Evolutionary conservation across 108 stramenopile species (phyloP), one percentile per base, ranked within the genome.

Genomic region (Conticribra guillardii): DNA sequence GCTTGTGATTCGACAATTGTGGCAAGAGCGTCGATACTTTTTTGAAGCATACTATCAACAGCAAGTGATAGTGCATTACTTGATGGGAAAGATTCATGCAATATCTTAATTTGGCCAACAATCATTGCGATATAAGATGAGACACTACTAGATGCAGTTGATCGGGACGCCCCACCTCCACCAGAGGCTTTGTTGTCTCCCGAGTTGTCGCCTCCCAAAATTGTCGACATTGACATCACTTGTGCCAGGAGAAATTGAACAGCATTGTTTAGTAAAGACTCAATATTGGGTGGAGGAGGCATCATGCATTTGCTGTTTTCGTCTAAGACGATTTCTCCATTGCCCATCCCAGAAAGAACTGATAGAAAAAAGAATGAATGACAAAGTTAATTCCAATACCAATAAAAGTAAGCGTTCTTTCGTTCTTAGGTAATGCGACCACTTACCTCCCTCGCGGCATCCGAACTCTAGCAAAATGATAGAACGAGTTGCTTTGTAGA

Each of bases 271-370:
- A 96, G 75, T 33, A 93, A 31, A 4, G 49, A 34, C 54, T 96
- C 95, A 60, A 93, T 85, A 45, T 74, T 78, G 0, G 85, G 81
- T 15, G 91, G 91, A 26, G 90, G 88, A 22, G 92, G 90, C 78
- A 91, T 70, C 73, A 89, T 80, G 48, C 62, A 66, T 54, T 84
- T 73, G n/a, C 68, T 76, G 1, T 63, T 82, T 41, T 70, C 64
- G 33, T 86, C 81, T 9, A 85, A 54, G 11, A 95, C 76, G 15
- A 93, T 58, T 52, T 93, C 92, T 0, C 95, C 95, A 64, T 96
- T 90, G 23, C 92, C 95, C 63, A 86, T 62, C 23, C 95, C 95
- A 1, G 79, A 84, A 2, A 96, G 34, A 18, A 80, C 76, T 3
- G 8, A 9, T 9, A 41, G 11, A 41, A 41, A 41, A n/a, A n/a